Evolutionary conservation across 2,329 filamentous ascomycete genomes (phyloP).

Genomic region (Aspergillus aculeatus): DNA sequence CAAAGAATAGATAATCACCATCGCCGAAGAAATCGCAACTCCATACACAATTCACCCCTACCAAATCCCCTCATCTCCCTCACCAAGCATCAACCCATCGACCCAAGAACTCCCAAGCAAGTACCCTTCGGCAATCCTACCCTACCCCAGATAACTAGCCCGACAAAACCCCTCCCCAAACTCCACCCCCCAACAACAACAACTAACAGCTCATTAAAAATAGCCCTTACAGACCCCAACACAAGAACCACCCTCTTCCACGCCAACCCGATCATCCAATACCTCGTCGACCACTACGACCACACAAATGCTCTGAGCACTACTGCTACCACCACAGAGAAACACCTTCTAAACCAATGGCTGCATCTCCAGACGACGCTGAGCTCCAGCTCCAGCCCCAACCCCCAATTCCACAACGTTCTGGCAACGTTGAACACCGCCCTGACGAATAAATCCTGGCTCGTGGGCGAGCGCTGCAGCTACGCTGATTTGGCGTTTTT

Average conservation of each 20-base stretch:
- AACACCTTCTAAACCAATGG: slow-evolving; percentile 1
- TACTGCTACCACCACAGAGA: not conserved
- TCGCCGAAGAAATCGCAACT: not conserved
- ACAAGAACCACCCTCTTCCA: not conserved
- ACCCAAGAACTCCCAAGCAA: too few species aligned
- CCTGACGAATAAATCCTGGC: not conserved
- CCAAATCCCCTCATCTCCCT: too few species aligned
- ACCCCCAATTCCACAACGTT: not conserved
- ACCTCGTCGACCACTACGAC: slow-evolving; percentile 35
- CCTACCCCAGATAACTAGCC: too few species aligned
- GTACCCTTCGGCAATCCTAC: too few species aligned
- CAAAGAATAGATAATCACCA: not conserved
- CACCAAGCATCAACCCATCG: too few species aligned
- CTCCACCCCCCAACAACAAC: not conserved
- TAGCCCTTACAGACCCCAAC: not conserved
- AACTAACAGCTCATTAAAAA: not conserved
- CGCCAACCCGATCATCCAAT: slow-evolving; percentile 52
- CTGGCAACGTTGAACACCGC: not conserved
- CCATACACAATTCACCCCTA: not conserved
- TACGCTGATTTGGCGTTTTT: slow-evolving; percentile 2
- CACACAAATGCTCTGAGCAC: not conserved
- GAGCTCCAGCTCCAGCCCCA: too few species aligned
- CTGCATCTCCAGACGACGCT: slow-evolving; percentile 4
- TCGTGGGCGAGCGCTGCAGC: slow-evolving; percentile 3
- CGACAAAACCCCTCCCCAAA: too few species aligned